Percentiles rank a stretch among this genome's conserved stretches.
Conservation (phyloP, 192 early-diverging fungal genomes). For the Coemansia sp. region DNA sequence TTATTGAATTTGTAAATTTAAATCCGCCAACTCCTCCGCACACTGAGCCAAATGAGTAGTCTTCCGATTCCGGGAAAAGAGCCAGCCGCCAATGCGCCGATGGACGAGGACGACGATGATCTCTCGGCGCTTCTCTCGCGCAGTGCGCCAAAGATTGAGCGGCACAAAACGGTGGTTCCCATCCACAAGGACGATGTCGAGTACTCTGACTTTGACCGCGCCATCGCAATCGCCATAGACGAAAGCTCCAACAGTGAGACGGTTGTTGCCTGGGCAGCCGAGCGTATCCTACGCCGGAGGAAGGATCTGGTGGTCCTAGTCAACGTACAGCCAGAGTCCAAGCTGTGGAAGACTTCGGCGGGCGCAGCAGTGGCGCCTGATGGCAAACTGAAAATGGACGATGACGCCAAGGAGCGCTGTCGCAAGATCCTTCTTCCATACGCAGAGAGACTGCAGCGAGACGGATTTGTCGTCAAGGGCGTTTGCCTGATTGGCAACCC, state of each 20-base stretch:
- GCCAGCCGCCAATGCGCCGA: slow-evolving; percentile 18
- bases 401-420: slow-evolving; percentile 52
- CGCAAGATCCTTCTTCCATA: slow-evolving; percentile 43
- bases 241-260: slow-evolving; percentile 48
- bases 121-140: slow-evolving; percentile 51
- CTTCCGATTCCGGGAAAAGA: slow-evolving; percentile 41
- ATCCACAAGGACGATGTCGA: slow-evolving; percentile 56
- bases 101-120: slow-evolving; percentile 55
- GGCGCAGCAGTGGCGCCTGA: slow-evolving; percentile 4
- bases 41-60: slow-evolving; percentile 23
- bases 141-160: slow-evolving; percentile 53
- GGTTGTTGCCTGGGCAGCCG: slow-evolving; percentile 49
- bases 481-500: slow-evolving; percentile 54
- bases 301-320: slow-evolving; percentile 53
- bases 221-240: slow-evolving; percentile 50
- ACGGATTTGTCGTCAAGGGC: slow-evolving; percentile 56
- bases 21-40: not conserved
- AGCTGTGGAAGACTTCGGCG: slow-evolving; percentile 32
- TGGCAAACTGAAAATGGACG: slow-evolving; percentile 27
- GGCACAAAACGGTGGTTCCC: slow-evolving; percentile 52
- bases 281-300: slow-evolving; percentile 48
- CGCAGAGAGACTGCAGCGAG: slow-evolving; percentile 47
- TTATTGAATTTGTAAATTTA: not conserved
- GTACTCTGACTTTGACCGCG: slow-evolving; percentile 56
- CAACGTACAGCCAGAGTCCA: slow-evolving; percentile 54